These are phyloP conservation scores for Calvatia gigantea DNA, from an alignment of 768 basidiomycete species.

Conservation along the genomic window DNA sequence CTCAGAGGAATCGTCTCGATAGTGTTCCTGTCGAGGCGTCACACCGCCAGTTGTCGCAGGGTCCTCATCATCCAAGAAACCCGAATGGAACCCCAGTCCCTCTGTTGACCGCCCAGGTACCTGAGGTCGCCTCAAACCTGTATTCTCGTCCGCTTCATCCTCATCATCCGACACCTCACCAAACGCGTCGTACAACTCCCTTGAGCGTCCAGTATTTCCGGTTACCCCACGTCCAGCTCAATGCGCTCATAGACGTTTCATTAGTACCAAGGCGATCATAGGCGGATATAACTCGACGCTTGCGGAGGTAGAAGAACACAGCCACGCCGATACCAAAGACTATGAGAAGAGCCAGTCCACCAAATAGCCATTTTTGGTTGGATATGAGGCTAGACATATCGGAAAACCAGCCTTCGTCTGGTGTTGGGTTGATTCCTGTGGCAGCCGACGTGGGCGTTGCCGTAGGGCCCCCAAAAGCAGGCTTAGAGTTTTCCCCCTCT, in stretches of 20 bases:
- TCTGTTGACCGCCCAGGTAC: constrained; percentile 26
- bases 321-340: constrained; percentile 69
- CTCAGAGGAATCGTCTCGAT: constrained; percentile 41
- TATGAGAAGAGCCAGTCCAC: constrained; percentile 73
- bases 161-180: constrained; percentile 86
- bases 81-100: constrained; percentile 66
- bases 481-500: constrained; percentile 76
- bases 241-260: constrained; percentile 73
- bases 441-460: constrained; percentile 23
- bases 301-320: constrained; percentile 79
- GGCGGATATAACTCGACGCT: constrained; percentile 36
- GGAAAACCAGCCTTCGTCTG: constrained; percentile 84
- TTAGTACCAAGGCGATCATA: constrained; percentile 65
- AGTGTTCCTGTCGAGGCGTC: constrained; percentile 25
- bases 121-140: constrained; percentile 46
- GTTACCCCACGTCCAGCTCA: constrained; percentile 37
- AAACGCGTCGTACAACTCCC: constrained; percentile 96
- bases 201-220: constrained; percentile 51
- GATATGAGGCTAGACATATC: constrained; percentile 70
- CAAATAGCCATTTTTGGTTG: constrained; percentile 87
- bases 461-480: constrained; percentile 53
- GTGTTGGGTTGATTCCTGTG: constrained; percentile 47
- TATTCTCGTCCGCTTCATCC: constrained; percentile 71
- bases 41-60: constrained; percentile 29
- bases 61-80: constrained; percentile 81